These are phyloP conservation scores for Globisporangium acanthophoron DNA, from an alignment of 352 stramenopile species.

Conservation along the genomic window DNA sequence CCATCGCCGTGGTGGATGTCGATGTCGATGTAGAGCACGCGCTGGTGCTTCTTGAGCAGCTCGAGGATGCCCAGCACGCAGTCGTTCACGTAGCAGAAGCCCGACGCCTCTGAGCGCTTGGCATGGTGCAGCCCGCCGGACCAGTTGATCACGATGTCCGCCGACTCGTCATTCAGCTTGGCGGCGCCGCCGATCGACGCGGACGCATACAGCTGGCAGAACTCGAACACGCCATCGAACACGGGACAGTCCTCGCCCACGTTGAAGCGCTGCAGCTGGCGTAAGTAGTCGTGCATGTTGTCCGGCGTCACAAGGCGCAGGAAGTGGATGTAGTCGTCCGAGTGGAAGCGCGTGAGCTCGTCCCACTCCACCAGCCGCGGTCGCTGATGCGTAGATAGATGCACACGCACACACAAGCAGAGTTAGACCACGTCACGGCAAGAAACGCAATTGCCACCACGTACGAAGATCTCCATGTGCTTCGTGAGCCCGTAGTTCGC, in stretches of 20 bases:
- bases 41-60: constrained; percentile 95
- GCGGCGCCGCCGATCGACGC: constrained; percentile 96
- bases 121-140: constrained; percentile 98
- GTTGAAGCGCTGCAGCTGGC: constrained; percentile 95
- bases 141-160: constrained; percentile 99
- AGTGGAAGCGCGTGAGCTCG: constrained; percentile 99
- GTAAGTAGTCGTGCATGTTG: constrained; percentile 96
- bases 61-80: constrained; percentile 98
- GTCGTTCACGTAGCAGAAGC: constrained; percentile 99
- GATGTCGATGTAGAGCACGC: constrained; percentile 99
- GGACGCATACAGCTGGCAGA: constrained; percentile 97
- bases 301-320: constrained; percentile 96
- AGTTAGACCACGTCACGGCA: not conserved
- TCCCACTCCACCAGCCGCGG: constrained; percentile 94
- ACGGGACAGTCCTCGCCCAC: constrained; percentile 99
- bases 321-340: constrained; percentile 99
- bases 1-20: constrained; percentile 99
- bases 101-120: constrained; percentile 97
- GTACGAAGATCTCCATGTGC: constrained; percentile 98
- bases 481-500: constrained; percentile 99
- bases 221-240: constrained; percentile 99
- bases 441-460: constrained; percentile 16
- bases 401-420: not conserved
- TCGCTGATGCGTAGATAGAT: constrained; percentile 26
- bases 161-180: constrained; percentile 93